Base-by-base conservation (phyloP, 1,139 yeast species). In the Hansenula anomala region DNA sequence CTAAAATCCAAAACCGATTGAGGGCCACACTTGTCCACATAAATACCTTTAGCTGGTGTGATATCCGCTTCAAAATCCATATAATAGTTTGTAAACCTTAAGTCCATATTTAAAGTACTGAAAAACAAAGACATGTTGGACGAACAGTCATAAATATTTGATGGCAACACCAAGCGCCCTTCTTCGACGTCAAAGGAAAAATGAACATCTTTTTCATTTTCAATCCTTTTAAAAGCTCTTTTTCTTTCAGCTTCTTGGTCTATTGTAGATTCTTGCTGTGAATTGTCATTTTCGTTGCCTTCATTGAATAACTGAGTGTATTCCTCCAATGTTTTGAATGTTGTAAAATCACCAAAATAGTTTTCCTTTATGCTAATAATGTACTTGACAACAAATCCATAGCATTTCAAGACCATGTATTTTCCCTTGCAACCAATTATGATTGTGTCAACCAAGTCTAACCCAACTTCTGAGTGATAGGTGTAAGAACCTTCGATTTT, bases 31-130 rank as follows among this genome's bases (percentile, higher is more conserved):
- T 41, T 51, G 14, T 59, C 58, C 15, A 69, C 59, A 40, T 61
- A 61, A 13, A 62, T 59, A 0, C 73, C 72, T 14, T 52, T 55
- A 1, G 73, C 57, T 1, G 80, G 75, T 18, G 79, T 68, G 31
- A 75, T 64, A 47, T 78, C 75, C 2, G 78, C 80, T 47, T 79
- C 81, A 56, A 81, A 60, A 56, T 87, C 96, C 96, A 90, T 88
- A 56, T 90, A 92, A 58, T 84, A 90, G 51, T 88, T 86, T n/a
- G 92, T 83, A 59, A 88, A 85, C 38, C 97, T 67, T 28, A 87
- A 67, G 54, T 89, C 97, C 27, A 86, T 73, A 50, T 81, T 89
- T 36, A 89, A 65, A 26, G 73, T 67, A 25, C 80, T 80, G 54
- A 88, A 81, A 28, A 72, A 71, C 1, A 90, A 58, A 0, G 83